A percentile compares a stretch with the other conserved stretches of the same genome.
Evolutionary conservation across 148 eudicot genomes (phyloP).

Genomic region (Suaeda aralocaspica): DNA sequence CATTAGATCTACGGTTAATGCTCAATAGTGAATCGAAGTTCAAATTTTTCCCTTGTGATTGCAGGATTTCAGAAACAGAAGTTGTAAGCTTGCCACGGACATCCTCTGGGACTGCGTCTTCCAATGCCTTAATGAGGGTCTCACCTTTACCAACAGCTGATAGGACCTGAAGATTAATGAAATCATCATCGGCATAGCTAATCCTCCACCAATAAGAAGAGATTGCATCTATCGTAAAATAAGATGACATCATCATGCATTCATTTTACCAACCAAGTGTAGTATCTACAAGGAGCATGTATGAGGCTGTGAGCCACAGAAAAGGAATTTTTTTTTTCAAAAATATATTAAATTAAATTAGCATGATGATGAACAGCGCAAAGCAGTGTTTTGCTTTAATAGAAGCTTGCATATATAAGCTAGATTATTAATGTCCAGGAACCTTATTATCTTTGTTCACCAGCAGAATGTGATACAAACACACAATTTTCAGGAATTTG

Average conservation of each 20-base stretch:
- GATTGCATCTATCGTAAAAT: background rate
- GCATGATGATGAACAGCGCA: no score
- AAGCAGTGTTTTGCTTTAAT: no score
- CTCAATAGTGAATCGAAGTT: constrained; percentile 47
- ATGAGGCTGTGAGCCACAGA: no score
- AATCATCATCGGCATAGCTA: background rate
- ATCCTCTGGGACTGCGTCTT: constrained; percentile 96
- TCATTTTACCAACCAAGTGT: no score
- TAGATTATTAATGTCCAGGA: no score
- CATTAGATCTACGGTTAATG: constrained; percentile 34
- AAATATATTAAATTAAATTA: no score
- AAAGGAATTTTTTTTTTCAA: no score
- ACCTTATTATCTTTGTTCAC: background rate
- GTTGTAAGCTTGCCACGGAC: constrained; percentile 80
- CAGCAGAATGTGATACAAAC: background rate
- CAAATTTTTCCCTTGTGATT: constrained; percentile 46
- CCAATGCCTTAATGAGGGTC: constrained; percentile 72
- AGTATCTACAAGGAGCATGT: no score
- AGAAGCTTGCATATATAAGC: no score
- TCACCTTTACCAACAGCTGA: constrained; percentile 80
- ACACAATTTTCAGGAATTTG: background rate
- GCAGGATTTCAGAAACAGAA: constrained; percentile 69
- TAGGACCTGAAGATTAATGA: constrained; percentile 50
- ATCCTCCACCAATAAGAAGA: background rate
- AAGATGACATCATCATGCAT: no score